phyloP scores from a whole-genome alignment of 2,329 filamentous ascomycete genomes.

The Aureobasidium uvarum region DNA sequence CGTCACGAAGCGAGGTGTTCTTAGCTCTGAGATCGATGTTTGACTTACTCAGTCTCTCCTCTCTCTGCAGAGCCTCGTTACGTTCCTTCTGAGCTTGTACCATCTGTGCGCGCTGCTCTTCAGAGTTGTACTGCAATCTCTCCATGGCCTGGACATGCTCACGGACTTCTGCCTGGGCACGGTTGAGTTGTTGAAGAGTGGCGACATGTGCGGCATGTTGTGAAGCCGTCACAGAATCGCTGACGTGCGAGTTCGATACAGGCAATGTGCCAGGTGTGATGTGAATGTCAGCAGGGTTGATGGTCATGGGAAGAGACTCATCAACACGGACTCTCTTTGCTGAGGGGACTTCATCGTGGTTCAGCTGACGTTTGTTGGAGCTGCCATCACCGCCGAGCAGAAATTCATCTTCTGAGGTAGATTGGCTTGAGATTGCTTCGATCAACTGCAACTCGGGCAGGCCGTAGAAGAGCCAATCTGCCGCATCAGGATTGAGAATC shows the following conservation, averaged over 20 bases:
- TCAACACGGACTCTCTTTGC: constrained; percentile 35
- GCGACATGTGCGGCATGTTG: constrained; percentile 14
- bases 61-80: constrained; percentile 33
- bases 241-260: constrained; percentile 36
- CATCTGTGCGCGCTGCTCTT: constrained; percentile 36
- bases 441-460: constrained; percentile 17
- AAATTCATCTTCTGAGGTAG: constrained; percentile 18
- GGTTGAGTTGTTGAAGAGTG: constrained; percentile 8
- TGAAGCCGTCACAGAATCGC: constrained; percentile 41
- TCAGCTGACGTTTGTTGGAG: constrained; percentile 25
- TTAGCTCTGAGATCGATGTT: not conserved
- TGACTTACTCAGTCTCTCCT: not conserved
- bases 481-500: constrained; percentile 24
- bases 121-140: constrained; percentile 38
- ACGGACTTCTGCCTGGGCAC: constrained; percentile 28
- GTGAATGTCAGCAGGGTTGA: constrained; percentile 39
- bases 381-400: not conserved
- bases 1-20: constrained; percentile 30
- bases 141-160: constrained; percentile 36
- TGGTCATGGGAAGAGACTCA: constrained; percentile 31
- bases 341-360: not conserved
- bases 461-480: constrained; percentile 29
- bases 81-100: constrained; percentile 33
- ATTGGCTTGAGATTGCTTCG: constrained; percentile 18
- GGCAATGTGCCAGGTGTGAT: constrained; percentile 32